Evolutionary conservation across 257 asterid genomes (phyloP).

Genomic region (Ocimum tenuiflorum): DNA sequence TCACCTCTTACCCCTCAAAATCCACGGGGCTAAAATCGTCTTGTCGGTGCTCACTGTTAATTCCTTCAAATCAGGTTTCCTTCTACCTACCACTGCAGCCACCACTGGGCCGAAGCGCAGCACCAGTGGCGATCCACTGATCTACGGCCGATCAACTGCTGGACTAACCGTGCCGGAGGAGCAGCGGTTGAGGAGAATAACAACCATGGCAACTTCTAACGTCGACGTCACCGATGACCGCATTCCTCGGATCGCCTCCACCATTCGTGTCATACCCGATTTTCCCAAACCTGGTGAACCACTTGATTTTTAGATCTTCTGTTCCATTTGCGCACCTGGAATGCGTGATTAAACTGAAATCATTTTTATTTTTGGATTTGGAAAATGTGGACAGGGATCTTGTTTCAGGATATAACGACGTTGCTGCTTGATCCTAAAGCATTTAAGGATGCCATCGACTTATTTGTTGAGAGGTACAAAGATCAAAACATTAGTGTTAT

Average conservation of each 20-base stretch:
- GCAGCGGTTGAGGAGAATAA: constrained; percentile 14
- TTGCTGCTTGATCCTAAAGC: constrained; percentile 80
- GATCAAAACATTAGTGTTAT: constrained; percentile 59
- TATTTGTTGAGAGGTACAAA: constrained; percentile 83
- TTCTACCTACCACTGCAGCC: constrained; percentile 29
- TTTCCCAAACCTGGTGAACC: constrained; percentile 75
- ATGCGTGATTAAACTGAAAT: not conserved
- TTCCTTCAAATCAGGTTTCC: constrained; percentile 26
- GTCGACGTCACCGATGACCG: constrained; percentile 41
- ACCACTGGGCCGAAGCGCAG: constrained; percentile 6
- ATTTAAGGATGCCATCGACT: constrained; percentile 79
- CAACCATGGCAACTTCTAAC: constrained; percentile 40
- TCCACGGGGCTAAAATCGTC: constrained; percentile 31
- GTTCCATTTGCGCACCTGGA: not conserved
- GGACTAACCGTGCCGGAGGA: constrained; percentile 8
- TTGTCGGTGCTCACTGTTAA: constrained; percentile 11
- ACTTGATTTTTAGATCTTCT: not conserved
- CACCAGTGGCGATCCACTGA: constrained; percentile 18
- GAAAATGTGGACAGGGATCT: constrained; percentile 45
- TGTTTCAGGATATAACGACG: constrained; percentile 94
- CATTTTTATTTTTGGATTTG: not conserved
- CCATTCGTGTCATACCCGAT: constrained; percentile 81
- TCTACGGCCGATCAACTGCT: constrained; percentile 26
- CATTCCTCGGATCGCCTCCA: constrained; percentile 55
- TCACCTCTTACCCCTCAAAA: not conserved